Percentiles rank a stretch among this genome's conserved stretches.
Conservation (phyloP, 768 basidiomycete species). For the Phylloporus sp. region DNA sequence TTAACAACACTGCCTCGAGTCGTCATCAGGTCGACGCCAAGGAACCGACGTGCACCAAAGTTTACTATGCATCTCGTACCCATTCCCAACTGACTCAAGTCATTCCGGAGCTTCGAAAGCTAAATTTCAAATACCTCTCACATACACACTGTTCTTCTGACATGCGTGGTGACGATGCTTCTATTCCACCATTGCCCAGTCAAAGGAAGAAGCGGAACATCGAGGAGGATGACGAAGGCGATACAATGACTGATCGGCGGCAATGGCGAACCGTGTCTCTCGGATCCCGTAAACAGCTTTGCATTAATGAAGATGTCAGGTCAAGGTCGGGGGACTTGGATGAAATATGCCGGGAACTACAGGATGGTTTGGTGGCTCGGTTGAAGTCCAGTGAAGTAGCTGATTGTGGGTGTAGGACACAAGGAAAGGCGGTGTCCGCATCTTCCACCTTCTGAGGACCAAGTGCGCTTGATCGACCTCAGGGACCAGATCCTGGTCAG, state of each 20-base stretch:
- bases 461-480: slow-evolving; percentile 68
- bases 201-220: slow-evolving; percentile 19
- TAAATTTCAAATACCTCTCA: slow-evolving; percentile 45
- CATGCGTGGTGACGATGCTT: not conserved
- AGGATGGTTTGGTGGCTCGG: slow-evolving; percentile 45
- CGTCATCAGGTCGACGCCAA: slow-evolving; percentile 18
- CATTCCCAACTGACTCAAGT: slow-evolving; percentile 95
- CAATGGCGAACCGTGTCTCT: slow-evolving; percentile 69
- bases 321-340: slow-evolving; percentile 66
- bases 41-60: slow-evolving; percentile 68
- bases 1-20: slow-evolving; percentile 7
- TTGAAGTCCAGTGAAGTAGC: not conserved
- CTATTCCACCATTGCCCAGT: not conserved
- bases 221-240: slow-evolving; percentile 18
- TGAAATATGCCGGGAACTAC: slow-evolving; percentile 79
- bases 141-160: slow-evolving; percentile 14
- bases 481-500: slow-evolving; percentile 79
- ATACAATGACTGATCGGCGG: slow-evolving; percentile 25
- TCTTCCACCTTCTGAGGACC: slow-evolving; percentile 68
- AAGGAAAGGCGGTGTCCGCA: slow-evolving; percentile 68
- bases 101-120: slow-evolving; percentile 73
- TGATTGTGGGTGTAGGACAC: slow-evolving; percentile 40
- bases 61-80: slow-evolving; percentile 92
- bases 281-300: slow-evolving; percentile 86
- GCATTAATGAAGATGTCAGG: slow-evolving; percentile 80